Base-by-base conservation (phyloP, 1,284 basidiomycete species). In the Boletus holoroseus region DNA sequence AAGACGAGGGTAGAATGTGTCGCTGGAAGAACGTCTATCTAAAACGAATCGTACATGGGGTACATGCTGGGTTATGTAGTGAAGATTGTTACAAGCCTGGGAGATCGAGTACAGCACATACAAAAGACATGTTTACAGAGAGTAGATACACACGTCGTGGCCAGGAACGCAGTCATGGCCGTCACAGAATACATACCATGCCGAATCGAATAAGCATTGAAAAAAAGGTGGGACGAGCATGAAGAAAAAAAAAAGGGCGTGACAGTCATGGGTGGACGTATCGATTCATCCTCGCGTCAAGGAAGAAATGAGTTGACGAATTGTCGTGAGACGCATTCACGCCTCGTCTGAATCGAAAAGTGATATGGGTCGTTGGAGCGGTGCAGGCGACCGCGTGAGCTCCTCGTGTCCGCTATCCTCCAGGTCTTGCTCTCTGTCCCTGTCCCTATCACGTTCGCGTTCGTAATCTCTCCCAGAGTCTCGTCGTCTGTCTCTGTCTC, bases 341-440 rank as follows among this genome's bases (percentile, higher is more conserved):
- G 36, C 50, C 27, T 63, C 60, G 27, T 62, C 61, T 7, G 63
- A 62, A 50, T 67, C 62, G 2, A 66, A 68, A 2, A 68, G 56
- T n/a, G 64, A 66, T 7, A 66, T 68, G 3, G 66, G 64, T 12
- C 64, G 59, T 34, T 51, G 50, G 0, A 68, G 56, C 15, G 66
- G 49, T 9, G 66, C 64, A 6, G 67, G 66, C 31, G 67, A 69
- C 7, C 37, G 56, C 18, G 55, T 55, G n/a, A 37, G 38, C 7
- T 51, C 57, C 15, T 55, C 57, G 31, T 44, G 5, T 12, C 20
- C 50, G 2, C 30, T 54, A 13, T 53, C 53, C n/a, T 58, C 58
- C 3, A 12, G 2, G 9, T 56, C 46, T 22, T 16, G 39, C 12
- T 37, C 31, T n/a, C 38, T 34, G 7, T 32, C 44, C 4, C 47